A percentile compares a stretch with the other conserved stretches of the same genome.
Evolutionary conservation across 2,329 filamentous ascomycete genomes (phyloP).

Genomic region (Microcyclospora pomicola): DNA sequence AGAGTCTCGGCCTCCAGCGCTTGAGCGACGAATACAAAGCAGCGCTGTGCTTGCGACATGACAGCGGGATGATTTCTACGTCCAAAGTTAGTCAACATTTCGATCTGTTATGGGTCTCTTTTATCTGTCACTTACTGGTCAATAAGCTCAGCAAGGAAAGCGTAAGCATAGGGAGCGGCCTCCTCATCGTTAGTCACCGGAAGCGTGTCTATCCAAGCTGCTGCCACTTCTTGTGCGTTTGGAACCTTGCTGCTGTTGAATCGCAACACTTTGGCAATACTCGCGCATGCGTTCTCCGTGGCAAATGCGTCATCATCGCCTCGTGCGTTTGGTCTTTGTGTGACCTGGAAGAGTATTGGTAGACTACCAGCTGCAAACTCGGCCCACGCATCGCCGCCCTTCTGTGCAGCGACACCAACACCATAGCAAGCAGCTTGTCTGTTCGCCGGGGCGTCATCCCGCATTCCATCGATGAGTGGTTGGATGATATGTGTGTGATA

Average conservation of each 20-base stretch:
- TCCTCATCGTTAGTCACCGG: slow-evolving; percentile 93
- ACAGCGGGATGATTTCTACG: slow-evolving; percentile 76
- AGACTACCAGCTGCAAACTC: slow-evolving; percentile 72
- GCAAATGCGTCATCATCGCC: slow-evolving; percentile 91
- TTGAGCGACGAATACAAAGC: slow-evolving; percentile 74
- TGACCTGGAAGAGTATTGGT: slow-evolving; percentile 72
- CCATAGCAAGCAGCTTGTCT: slow-evolving; percentile 93
- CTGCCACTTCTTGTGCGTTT: slow-evolving; percentile 61
- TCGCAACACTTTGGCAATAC: slow-evolving; percentile 92
- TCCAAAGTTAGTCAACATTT: too few species aligned
- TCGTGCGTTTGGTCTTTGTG: slow-evolving; percentile 65
- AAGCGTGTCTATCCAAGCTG: slow-evolving; percentile 81
- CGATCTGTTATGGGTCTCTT: not conserved
- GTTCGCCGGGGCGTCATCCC: slow-evolving; percentile 76
- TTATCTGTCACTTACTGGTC: slow-evolving; percentile 59
- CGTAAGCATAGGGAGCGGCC: slow-evolving; percentile 89
- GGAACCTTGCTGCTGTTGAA: slow-evolving; percentile 67
- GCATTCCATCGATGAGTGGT: slow-evolving; percentile 74
- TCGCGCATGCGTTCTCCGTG: slow-evolving; percentile 92
- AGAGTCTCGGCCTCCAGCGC: slow-evolving; percentile 84
- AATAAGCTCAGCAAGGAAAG: slow-evolving; percentile 80
- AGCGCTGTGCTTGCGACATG: slow-evolving; percentile 59
- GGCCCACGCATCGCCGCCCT: slow-evolving; percentile 74
- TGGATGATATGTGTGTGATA: slow-evolving; percentile 79
- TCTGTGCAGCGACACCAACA: slow-evolving; percentile 87